Conservation (phyloP, 2,329 filamentous ascomycete genomes). For the Allantophomopsis cytisporea region DNA sequence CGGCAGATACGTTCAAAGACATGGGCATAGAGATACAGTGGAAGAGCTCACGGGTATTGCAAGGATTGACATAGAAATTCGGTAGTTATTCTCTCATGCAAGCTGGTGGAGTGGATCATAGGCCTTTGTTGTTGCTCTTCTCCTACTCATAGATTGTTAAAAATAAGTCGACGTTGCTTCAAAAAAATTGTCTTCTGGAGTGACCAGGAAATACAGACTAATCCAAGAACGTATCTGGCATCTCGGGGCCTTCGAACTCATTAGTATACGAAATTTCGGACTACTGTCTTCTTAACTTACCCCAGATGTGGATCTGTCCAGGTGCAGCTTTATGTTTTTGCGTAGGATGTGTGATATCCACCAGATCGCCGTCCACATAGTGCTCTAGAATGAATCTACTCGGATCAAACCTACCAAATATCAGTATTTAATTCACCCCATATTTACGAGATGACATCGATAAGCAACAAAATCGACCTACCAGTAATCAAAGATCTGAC, state of each 20-base stretch:
- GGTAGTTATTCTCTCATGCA: constrained; percentile 2
- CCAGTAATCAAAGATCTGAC: constrained; percentile 40
- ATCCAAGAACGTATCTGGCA: neutral
- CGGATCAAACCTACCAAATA: constrained; percentile 19
- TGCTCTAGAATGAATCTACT: constrained; percentile 19
- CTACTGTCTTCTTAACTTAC: constrained; percentile 1
- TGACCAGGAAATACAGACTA: neutral
- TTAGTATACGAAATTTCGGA: neutral
- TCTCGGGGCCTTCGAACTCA: neutral
- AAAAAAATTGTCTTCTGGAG: too few species aligned
- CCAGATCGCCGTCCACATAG: constrained; percentile 37
- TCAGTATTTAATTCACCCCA: too few species aligned
- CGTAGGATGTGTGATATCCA: constrained; percentile 32
- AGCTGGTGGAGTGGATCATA: too few species aligned
- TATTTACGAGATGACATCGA: too few species aligned
- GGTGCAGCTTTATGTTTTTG: constrained; percentile 14
- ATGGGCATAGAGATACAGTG: constrained; percentile 14
- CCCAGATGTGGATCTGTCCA: constrained; percentile 22
- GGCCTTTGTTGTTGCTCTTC: too few species aligned
- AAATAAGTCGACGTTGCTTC: too few species aligned
- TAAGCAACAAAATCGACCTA: constrained; percentile 6
- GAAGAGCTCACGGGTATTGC: constrained; percentile 22
- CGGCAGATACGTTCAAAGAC: neutral
- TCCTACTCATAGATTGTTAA: too few species aligned
- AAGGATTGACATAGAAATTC: constrained; percentile 24